Conservation (phyloP, 768 basidiomycete species). For the Russula lepida region DNA sequence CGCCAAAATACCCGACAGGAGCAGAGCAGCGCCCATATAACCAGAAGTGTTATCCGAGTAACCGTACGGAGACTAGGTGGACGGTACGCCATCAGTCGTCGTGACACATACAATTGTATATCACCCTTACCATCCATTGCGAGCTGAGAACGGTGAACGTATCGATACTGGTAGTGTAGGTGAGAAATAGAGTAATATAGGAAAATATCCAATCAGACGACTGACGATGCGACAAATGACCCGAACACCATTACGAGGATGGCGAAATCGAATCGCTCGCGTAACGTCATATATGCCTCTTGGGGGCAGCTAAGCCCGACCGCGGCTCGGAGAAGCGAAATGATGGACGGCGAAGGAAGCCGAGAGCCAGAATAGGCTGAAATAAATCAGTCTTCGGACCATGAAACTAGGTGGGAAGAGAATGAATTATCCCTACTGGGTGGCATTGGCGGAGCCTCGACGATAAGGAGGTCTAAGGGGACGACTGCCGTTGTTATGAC, state of each 20-base stretch:
- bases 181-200: background rate
- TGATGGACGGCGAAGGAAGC: conserved; percentile 39
- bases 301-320: conserved; percentile 33
- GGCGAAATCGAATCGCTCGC: conserved; percentile 63
- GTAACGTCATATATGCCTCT: conserved; percentile 49
- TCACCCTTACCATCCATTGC: conserved; percentile 52
- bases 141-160: conserved; percentile 57
- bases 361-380: conserved; percentile 63
- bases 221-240: conserved; percentile 54
- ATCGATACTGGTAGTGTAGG: conserved; percentile 38
- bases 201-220: conserved; percentile 12
- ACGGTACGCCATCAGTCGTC: background rate
- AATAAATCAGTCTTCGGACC: background rate
- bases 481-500: conserved; percentile 57
- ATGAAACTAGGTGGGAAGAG: background rate
- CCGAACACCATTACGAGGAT: conserved; percentile 57
- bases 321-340: conserved; percentile 47
- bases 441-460: conserved; percentile 58
- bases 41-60: conserved; percentile 62
- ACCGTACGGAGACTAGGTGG: conserved; percentile 54
- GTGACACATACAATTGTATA: background rate
- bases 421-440: conserved; percentile 51
- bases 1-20: conserved; percentile 62
- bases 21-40: conserved; percentile 58
- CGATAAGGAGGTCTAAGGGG: conserved; percentile 53